Evolutionary conservation across 345 rosid genomes (phyloP), one percentile per base, ranked within the genome.

Genomic region (rapeseed (Brassica napus)): DNA sequence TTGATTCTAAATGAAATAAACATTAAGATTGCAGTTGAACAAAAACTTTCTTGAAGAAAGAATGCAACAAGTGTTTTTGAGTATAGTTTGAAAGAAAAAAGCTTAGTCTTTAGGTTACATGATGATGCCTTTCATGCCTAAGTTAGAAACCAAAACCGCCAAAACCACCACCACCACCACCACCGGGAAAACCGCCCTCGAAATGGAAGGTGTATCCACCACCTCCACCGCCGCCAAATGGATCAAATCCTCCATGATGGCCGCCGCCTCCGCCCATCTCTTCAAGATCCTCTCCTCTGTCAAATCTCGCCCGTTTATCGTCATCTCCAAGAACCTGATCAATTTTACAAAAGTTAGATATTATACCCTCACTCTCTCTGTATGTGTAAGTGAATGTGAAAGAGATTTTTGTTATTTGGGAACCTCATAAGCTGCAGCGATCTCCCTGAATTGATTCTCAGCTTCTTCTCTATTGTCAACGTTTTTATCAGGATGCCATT

Each of bases 401-500:
- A 65, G 6, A 12, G 77, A 24, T 47, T 68, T 34, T 47, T 32
- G 47, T 34, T n/a, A 1, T 31, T 5, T 34, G 71, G 8, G 35
- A 31, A 96, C 99, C 98, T 96, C 99, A 69, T 93, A 96, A 65
- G 99, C 99, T 55, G 95, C 97, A 54, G 99, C 99, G 66, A 96
- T 89, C 71, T 96, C 99, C 72, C 82, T 87, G 84, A 95, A 95
- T 70, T 88, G 87, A 82, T 86, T 87, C 86, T 95, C 99, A 66
- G 99, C 98, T 84, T 87, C 98, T 88, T 93, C 99, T 87, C 98
- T 86, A 21, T 91, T 93, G 24, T 81, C 91, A 2, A 90, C 98
- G 71, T 95, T 95, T 84, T 95, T 95, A 83, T 95, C 99, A 0
- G 99, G 99, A 85, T 95, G 99, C 99, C 99, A 95, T 73, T 90